Evolutionary conservation across 805 yeast species (phyloP).

Genomic region (Nakazawaea molendinolei): DNA sequence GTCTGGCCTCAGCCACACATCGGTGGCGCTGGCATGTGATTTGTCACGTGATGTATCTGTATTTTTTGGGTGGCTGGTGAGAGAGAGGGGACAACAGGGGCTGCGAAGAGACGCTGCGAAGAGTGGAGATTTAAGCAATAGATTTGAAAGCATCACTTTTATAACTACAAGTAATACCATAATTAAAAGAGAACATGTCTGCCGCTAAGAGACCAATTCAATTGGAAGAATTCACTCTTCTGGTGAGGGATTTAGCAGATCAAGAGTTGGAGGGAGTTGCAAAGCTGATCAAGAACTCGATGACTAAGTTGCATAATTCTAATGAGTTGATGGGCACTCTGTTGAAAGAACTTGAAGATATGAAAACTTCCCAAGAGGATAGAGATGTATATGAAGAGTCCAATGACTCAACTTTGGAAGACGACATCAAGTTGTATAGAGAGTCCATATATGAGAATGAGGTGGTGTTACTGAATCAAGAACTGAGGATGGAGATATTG

Average conservation of each 20-base stretch:
- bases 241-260: conserved; percentile 32
- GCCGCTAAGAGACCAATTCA: conserved; percentile 21
- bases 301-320: conserved; percentile 43
- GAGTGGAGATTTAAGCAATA: not conserved
- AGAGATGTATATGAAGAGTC: conserved; percentile 28
- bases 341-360: conserved; percentile 25
- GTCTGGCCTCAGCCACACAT: too few relatives aligned
- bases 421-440: conserved; percentile 43
- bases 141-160: not conserved
- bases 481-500: conserved; percentile 36
- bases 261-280: conserved; percentile 31
- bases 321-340: conserved; percentile 41
- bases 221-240: conserved; percentile 22
- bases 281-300: conserved; percentile 31
- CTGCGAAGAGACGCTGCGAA: too few relatives aligned
- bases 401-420: conserved; percentile 30
- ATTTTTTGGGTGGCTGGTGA: too few relatives aligned
- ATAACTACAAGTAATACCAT: not conserved
- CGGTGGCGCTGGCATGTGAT: too few relatives aligned
- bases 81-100: too few relatives aligned
- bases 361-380: conserved; percentile 9
- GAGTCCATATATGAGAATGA: conserved; percentile 55
- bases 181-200: conserved; percentile 18
- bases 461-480: conserved; percentile 45
- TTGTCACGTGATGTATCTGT: too few relatives aligned